These are phyloP conservation scores for Pharus latifolius DNA, from an alignment of 176 grass and related monocot genomes.

Conservation along the genomic window DNA sequence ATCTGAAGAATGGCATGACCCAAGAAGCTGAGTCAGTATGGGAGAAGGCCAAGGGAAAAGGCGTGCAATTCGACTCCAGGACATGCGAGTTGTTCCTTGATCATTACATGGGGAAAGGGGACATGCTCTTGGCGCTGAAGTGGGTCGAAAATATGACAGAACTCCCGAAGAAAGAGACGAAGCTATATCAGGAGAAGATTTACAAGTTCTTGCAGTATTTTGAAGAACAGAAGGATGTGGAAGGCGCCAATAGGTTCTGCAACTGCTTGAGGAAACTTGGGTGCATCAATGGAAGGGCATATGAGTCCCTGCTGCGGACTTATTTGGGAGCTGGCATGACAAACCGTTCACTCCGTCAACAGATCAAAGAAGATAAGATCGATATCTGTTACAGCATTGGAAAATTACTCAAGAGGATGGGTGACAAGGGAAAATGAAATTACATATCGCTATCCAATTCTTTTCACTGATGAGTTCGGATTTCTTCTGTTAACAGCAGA, in stretches of 20 bases:
- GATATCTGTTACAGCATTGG: conserved; percentile 30
- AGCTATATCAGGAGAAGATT: conserved; percentile 40
- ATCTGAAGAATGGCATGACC: conserved; percentile 38
- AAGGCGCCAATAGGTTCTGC: conserved; percentile 30
- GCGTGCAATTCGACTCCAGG: conserved; percentile 24
- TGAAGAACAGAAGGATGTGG: conserved; percentile 51
- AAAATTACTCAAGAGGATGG: conserved; percentile 43
- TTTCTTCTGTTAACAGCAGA: not conserved
- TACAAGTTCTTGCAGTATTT: conserved; percentile 42
- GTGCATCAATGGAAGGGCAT: conserved; percentile 36
- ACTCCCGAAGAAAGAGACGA: conserved; percentile 38
- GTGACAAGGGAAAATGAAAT: conserved; percentile 22
- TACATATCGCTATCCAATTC: not conserved
- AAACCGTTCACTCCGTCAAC: conserved; percentile 14
- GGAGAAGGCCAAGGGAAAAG: conserved; percentile 49
- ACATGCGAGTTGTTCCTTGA: conserved; percentile 57
- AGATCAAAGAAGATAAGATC: conserved; percentile 51
- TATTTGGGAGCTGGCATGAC: conserved; percentile 32
- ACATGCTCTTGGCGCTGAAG: conserved; percentile 27
- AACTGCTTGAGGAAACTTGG: conserved; percentile 27
- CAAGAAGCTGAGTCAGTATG: conserved; percentile 43
- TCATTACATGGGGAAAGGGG: conserved; percentile 33
- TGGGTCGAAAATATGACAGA: conserved; percentile 45
- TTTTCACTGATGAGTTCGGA: not conserved
- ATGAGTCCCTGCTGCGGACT: conserved; percentile 38